Conservation (phyloP, 192 early-diverging fungal species). For the Gonapodya sp. region DNA sequence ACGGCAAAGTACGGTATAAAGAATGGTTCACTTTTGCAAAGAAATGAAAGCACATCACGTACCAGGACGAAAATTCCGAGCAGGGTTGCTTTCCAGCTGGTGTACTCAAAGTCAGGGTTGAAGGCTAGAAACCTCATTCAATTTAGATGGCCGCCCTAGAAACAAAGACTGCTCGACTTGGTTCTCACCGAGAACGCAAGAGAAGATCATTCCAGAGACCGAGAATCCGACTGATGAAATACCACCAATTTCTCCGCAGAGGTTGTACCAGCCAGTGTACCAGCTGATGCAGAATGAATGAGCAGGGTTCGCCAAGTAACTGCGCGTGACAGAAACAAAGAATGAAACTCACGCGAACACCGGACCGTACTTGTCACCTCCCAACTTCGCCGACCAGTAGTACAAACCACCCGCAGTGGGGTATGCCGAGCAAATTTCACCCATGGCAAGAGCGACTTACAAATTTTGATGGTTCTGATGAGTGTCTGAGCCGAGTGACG, state of each 20-base stretch:
- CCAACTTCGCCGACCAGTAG: constrained; percentile 30
- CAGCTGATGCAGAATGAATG: background rate
- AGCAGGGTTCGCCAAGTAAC: background rate
- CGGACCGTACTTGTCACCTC: constrained; percentile 25
- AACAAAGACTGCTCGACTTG: too few species aligned
- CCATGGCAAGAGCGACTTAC: constrained; percentile 28
- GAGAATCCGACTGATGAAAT: background rate
- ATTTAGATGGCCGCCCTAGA: background rate
- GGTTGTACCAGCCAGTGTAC: constrained; percentile 7
- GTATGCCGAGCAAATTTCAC: constrained; percentile 24
- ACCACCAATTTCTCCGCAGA: background rate
- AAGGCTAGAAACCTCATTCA: background rate
- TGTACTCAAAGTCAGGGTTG: background rate
- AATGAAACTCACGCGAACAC: constrained; percentile 28
- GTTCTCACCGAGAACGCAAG: background rate
- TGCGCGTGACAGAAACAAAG: constrained; percentile 23
- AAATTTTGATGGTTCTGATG: too few species aligned
- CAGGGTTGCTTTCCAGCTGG: background rate
- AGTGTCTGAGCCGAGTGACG: too few species aligned
- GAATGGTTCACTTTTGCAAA: too few species aligned
- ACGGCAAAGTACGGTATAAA: too few species aligned
- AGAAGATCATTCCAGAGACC: background rate
- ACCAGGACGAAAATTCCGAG: background rate
- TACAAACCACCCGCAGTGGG: constrained; percentile 6
- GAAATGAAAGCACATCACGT: too few species aligned